Evolutionary conservation across 345 rosid genomes (phyloP), one percentile per base, ranked within the genome.

Genomic region (Carallia pectinifolia): DNA sequence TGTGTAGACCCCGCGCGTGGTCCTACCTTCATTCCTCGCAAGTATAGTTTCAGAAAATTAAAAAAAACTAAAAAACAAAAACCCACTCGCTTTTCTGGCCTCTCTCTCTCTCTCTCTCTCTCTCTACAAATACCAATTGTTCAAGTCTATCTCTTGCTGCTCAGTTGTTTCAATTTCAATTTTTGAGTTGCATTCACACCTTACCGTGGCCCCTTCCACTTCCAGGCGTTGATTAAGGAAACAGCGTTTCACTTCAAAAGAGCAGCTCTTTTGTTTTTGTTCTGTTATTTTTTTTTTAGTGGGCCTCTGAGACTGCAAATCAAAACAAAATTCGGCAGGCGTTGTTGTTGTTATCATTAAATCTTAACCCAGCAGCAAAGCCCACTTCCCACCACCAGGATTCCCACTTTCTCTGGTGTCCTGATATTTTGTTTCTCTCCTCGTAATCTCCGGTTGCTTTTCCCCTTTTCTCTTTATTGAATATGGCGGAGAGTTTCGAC

Each of bases 401-500:
- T 18, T 61, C 48, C 39, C 44, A 17, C 44, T n/a, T 67, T 36
- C 23, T 16, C 52, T 62, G 53, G 17, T 62, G 19, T 40, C 53
- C 62, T 29, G 23, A 0, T 23, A 44, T 5, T 17, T 17, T 47
- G 31, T 16, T 50, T 7, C 2, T 12, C 29, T 34, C 23, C 31
- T 1, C 19, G 27, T 7, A 13, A 36, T 39, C 8, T 34, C 10
- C 13, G 34, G 16, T 47, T 63, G 19, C 9, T 17, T 19, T 59
- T 54, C 37, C 53, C 17, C 6, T 12, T 39, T 30, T 63, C 2
- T 18, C 53, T 69, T 23, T 50, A 6, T 65, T 6, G 12, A 60
- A 13, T 29, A 93, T 91, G 98, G 90, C 87, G 7, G 83, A 85
- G 47, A 74, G 76, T 58, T 40, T 89, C 0, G 78, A 87, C 69